Evolutionary conservation across 495 filamentous ascomycete species (phyloP).

Genomic region (Hypoxylon intermedium): DNA sequence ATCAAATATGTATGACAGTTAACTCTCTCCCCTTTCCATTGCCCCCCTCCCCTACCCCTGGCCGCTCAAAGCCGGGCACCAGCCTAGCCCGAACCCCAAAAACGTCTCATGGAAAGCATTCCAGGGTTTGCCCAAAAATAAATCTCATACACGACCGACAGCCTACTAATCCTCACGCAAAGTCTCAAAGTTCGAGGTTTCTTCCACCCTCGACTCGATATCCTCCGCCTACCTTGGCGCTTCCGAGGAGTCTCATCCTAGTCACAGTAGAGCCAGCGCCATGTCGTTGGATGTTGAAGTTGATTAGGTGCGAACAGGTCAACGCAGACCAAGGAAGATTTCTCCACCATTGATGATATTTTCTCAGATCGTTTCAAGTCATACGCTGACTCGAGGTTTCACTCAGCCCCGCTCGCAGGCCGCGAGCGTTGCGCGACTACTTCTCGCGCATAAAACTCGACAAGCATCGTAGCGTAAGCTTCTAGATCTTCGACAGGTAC

Average conservation of each 20-base stretch:
- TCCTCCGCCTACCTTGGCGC: conserved; percentile 5
- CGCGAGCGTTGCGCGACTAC: conserved; percentile 68
- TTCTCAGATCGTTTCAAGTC: conserved; percentile 21
- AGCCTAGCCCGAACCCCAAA: neutral
- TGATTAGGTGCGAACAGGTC: conserved; percentile 17
- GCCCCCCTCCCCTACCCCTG: conserved; percentile 1
- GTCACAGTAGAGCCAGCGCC: conserved; percentile 11
- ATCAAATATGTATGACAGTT: conserved; percentile 40
- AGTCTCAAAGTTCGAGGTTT: conserved; percentile 19
- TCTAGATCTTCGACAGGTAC: conserved; percentile 95
- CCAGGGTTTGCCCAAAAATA: conserved; percentile 15
- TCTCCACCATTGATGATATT: neutral
- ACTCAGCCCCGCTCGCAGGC: conserved; percentile 27
- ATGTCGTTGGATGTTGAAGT: neutral
- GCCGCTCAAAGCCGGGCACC: neutral
- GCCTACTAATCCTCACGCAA: conserved; percentile 6
- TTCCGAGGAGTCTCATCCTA: neutral
- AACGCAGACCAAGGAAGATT: conserved; percentile 8
- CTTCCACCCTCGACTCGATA: conserved; percentile 19
- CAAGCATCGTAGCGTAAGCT: conserved; percentile 97
- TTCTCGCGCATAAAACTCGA: conserved; percentile 96
- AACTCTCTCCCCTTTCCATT: conserved; percentile 9
- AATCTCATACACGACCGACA: conserved; percentile 25
- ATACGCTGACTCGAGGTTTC: conserved; percentile 12
- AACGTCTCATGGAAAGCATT: conserved; percentile 14